Evolutionary conservation across 441 rosid species (phyloP), one percentile per base, ranked within the genome.

Genomic region (Cnidoscolus chayamansa): DNA sequence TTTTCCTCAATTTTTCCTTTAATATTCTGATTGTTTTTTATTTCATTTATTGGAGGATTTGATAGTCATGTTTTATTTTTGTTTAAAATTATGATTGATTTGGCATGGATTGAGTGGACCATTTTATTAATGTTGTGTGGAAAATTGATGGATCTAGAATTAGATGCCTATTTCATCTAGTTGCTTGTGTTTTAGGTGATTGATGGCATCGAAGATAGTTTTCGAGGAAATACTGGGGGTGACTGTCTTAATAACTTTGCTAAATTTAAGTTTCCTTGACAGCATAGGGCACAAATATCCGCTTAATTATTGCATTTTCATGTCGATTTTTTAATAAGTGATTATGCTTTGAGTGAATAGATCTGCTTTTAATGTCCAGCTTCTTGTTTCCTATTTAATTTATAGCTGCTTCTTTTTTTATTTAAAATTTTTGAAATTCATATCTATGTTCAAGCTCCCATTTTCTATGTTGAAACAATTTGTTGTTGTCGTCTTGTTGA

Each of bases 111-210:
- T 15, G 43, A 67, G 43, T 31, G 19, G 37, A 69, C 5, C 40
- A 43, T 69, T 8, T 57, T 56, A 12, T 43, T 19, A 5, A 9
- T 69, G 13, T 7, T 17, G 12, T 40, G 45, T 40, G 45, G 45
- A 13, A 20, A 43, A 68, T 40, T 69, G 40, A 8, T 69, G 63
- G 55, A 57, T 69, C 55, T 56, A 16, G 51, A 45, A 57, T 43
- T 20, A 0, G 49, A 16, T 55, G 1, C 35, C 72, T 7, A 10
- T 37, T 37, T 5, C 5, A 40, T 40, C 45, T 5, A 40, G 45
- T 20, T 61, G 20, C 30, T 10, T 57, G 35, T 19, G 9, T 35
- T 35, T 3, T 32, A 8, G 2, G 49, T 8, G 3, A 15, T 5
- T 67, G 15, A 12, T 31, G 11, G 12, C 15, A 10, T 4, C 2